phyloP scores from a whole-genome alignment of 108 stramenopile genomes.

The Stephanodiscus triporus region DNA sequence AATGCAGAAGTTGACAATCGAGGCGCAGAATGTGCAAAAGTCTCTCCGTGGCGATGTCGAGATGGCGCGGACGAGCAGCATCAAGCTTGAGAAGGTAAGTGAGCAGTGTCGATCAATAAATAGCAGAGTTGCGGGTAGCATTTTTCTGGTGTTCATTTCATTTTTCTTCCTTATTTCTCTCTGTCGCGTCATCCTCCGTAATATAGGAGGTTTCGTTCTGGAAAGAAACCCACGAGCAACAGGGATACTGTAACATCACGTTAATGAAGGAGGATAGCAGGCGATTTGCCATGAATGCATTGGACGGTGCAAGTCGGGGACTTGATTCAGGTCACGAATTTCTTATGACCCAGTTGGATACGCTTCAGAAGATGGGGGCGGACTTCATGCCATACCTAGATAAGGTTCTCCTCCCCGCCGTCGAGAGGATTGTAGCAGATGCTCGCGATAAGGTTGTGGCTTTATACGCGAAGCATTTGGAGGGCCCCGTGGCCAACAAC shows the following conservation, averaged over 20 bases:
- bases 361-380: slow-evolving; percentile 5
- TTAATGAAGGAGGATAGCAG: slow-evolving; percentile 40
- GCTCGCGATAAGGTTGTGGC: slow-evolving; percentile 17
- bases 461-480: slow-evolving; percentile 37
- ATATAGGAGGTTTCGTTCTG: slow-evolving; percentile 44
- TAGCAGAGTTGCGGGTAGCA: background rate
- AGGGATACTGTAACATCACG: slow-evolving; percentile 49
- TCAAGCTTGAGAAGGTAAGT: slow-evolving; percentile 41
- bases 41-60: slow-evolving; percentile 20
- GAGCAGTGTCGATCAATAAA: background rate
- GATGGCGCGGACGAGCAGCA: background rate
- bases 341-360: slow-evolving; percentile 17
- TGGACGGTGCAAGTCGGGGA: slow-evolving; percentile 21
- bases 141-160: background rate
- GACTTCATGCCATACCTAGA: slow-evolving; percentile 26
- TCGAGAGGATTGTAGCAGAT: slow-evolving; percentile 11
- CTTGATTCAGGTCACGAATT: slow-evolving; percentile 18
- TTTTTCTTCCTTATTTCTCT: background rate
- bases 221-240: slow-evolving; percentile 37
- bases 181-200: background rate
- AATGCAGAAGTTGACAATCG: slow-evolving; percentile 5
- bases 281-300: slow-evolving; percentile 17
- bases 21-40: slow-evolving; percentile 17
- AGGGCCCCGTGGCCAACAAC: slow-evolving; percentile 18
- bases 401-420: slow-evolving; percentile 12